A percentile compares a stretch with the other conserved stretches of the same genome.
Conservation (phyloP, 805 yeast species). For the Metschnikowia reukaufii region DNA sequence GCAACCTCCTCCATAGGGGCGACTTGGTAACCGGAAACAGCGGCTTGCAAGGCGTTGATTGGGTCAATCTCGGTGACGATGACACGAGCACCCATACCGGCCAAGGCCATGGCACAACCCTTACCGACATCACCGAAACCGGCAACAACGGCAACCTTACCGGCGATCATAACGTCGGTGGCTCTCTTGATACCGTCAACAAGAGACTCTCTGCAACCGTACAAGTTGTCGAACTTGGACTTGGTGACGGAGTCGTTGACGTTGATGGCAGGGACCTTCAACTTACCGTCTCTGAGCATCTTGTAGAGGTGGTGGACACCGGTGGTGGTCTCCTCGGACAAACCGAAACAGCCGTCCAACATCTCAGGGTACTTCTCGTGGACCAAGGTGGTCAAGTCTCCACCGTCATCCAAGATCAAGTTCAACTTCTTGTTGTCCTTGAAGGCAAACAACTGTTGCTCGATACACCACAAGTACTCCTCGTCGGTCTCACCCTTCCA, state of each 20-base stretch:
- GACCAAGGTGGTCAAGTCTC: slow-evolving; percentile 94
- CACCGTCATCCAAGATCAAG: slow-evolving; percentile 98
- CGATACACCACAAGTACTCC: slow-evolving; percentile 99
- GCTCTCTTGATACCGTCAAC: slow-evolving; percentile 99
- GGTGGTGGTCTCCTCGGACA: slow-evolving; percentile 98
- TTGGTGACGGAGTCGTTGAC: slow-evolving; percentile 99
- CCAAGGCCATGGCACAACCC: slow-evolving; percentile 99
- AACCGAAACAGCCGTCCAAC: slow-evolving; percentile 92
- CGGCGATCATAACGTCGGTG: slow-evolving; percentile 99
- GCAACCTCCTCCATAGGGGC: slow-evolving; percentile 94
- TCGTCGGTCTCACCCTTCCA: slow-evolving; percentile 99
- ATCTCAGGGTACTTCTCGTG: slow-evolving; percentile 98
- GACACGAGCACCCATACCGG: slow-evolving; percentile 99
- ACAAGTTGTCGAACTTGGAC: slow-evolving; percentile 98
- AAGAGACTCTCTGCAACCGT: slow-evolving; percentile 99
- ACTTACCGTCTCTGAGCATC: slow-evolving; percentile 81
- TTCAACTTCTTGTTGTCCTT: slow-evolving; percentile 93
- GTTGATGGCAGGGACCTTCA: slow-evolving; percentile 98
- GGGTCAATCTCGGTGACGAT: slow-evolving; percentile 97
- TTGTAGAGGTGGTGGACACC: slow-evolving; percentile 99
- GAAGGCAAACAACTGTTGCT: slow-evolving; percentile 98
- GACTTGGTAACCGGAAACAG: slow-evolving; percentile 98
- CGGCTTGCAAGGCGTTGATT: slow-evolving; percentile 98
- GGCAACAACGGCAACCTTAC: slow-evolving; percentile 98
- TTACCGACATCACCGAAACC: slow-evolving; percentile 99